Base-by-base conservation (phyloP, 345 rosid species). In the Lepidium didymum region DNA sequence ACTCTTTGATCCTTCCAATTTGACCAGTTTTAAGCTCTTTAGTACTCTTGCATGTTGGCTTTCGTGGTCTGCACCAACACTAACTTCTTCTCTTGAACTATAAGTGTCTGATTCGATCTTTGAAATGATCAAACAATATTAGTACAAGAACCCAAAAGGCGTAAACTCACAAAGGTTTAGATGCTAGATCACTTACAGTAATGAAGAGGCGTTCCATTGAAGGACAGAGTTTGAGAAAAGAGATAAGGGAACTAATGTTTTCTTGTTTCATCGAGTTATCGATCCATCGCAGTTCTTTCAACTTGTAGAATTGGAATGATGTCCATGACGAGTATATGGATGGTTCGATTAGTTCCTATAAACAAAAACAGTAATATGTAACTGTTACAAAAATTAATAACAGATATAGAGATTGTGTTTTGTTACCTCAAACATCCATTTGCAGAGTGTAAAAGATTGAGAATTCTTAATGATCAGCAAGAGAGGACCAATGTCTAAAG, bases 351-450 rank as follows among this genome's bases (percentile, higher is more conserved):
- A 85, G 43, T 31, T 72, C 85, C 86, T 87, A 81, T 64, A 75
- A 40, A 37, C 42, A 47, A 25, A 66, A 52, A 16, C 5, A 16
- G 12, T 52, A 68, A 5, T 7, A 10, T 50, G 47, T 25, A 44
- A 57, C 45, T 35, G 10, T 45, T 27, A 35, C 44, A 13, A 19
- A 29, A 29, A 29, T 5, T 7, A 29, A 29, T 6, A 50, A 55
- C 0, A 19, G 19, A 47, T n/a, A 42, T 23, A 59, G 9, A 50
- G 13, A 51, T 13, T 7, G 5, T 35, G 7, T 34, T 23, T 45
- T 45, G 8, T 46, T 81, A 85, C 93, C 90, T 83, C 64, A 21
- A 79, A 87, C 67, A 66, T 79, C 93, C 93, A 87, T 75, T 74
- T 79, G 21, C 90, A 80, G 0, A 87, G 64, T 36, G 90, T 83